Evolutionary conservation across 176 grass and related monocot genomes (phyloP).

Genomic region (Carex pumila): DNA sequence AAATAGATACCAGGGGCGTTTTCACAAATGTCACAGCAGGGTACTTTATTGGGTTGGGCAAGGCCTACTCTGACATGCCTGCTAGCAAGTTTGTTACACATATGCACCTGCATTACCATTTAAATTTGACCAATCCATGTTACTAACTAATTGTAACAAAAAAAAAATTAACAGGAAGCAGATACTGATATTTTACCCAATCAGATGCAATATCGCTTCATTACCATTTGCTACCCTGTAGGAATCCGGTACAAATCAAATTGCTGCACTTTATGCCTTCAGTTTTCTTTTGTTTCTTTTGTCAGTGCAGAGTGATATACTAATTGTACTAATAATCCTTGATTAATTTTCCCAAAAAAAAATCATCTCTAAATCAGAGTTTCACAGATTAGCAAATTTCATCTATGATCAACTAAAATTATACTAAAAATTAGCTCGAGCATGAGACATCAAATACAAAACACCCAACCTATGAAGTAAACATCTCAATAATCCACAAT

Average conservation of each 20-base stretch:
- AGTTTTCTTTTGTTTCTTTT: background rate
- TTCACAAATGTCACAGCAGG: slow-evolving; percentile 95
- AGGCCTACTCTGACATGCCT: slow-evolving; percentile 98
- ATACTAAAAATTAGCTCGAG: background rate
- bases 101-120: slow-evolving; percentile 65
- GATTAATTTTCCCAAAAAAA: background rate
- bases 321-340: background rate
- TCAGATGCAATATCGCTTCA: background rate
- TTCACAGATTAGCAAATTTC: background rate
- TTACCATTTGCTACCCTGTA: background rate
- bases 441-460: background rate
- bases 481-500: background rate
- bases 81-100: slow-evolving; percentile 99
- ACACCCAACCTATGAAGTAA: background rate
- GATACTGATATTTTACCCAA: background rate
- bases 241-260: background rate
- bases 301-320: background rate
- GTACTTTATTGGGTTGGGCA: slow-evolving; percentile 78
- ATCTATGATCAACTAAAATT: too few relatives aligned
- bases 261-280: background rate
- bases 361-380: background rate
- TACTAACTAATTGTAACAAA: background rate
- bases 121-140: background rate
- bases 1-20: slow-evolving; percentile 61
- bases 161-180: background rate